A percentile compares a stretch with the other conserved stretches of the same genome.
These are phyloP conservation scores for Taiwanofungus camphoratus DNA, from an alignment of 1,284 basidiomycete species.

Conservation along the genomic window DNA sequence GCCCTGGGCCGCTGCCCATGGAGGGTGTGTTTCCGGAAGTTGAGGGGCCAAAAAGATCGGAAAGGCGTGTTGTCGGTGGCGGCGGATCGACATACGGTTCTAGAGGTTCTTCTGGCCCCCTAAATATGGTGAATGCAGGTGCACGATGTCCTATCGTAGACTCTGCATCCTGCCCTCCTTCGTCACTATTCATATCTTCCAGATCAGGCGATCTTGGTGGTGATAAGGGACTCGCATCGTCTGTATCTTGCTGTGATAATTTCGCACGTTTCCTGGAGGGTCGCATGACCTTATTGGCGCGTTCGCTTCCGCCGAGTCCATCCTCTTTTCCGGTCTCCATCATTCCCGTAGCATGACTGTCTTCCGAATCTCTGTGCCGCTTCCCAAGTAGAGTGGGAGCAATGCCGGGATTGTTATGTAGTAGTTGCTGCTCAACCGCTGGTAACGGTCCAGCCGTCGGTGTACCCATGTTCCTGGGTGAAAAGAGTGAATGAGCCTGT, in stretches of 20 bases:
- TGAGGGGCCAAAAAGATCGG: conserved; percentile 42
- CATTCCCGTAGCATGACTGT: conserved; percentile 35
- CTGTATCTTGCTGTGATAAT: conserved; percentile 14
- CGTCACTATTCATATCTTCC: conserved; percentile 7
- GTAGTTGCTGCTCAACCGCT: background rate
- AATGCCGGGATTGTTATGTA: conserved; percentile 5
- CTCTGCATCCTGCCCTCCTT: conserved; percentile 3
- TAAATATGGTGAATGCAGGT: conserved; percentile 26
- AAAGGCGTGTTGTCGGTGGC: conserved; percentile 35
- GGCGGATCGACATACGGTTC: conserved; percentile 20
- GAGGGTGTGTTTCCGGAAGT: conserved; percentile 15
- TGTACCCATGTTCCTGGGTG: conserved; percentile 3
- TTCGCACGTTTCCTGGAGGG: conserved; percentile 51
- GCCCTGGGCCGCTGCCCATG: conserved; percentile 21
- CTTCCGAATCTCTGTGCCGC: conserved; percentile 46
- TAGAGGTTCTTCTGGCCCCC: conserved; percentile 27
- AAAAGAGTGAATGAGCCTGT: background rate
- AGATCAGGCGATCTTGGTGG: background rate
- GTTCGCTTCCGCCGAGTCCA: conserved; percentile 30
- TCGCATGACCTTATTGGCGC: conserved; percentile 31
- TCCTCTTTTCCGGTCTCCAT: conserved; percentile 37
- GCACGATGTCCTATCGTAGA: conserved; percentile 9
- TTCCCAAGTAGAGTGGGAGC: conserved; percentile 46
- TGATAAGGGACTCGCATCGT: conserved; percentile 1
- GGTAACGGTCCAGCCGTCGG: conserved; percentile 4